Evolutionary conservation across 2,329 filamentous ascomycete species (phyloP), one percentile per base, ranked within the genome.

Genomic region (Ophiosphaerella herpotricha): DNA sequence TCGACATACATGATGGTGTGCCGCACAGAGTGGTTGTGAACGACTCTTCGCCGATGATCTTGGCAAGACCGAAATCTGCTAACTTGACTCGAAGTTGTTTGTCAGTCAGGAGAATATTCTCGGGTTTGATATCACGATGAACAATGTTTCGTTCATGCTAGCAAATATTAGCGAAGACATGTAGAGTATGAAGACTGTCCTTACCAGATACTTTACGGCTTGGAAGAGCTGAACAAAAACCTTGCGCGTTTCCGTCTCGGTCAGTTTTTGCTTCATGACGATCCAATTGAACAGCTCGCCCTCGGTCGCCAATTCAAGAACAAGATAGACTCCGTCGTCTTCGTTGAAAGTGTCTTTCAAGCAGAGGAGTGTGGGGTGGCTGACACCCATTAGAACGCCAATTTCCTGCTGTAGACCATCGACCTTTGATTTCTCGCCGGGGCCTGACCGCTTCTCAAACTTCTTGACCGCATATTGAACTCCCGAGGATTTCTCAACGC

Each of bases 91-190:
- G 86, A 24, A 97, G 77, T 31, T 94, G 82, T 66, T 90, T 91
- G 74, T 97, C 91, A 5, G 88, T 85, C 32, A 99, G 78, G 7
- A 99, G 77, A 31, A 99, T 97, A 66, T 97, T 97, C 70, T 97
- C 93, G 0, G 92, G 93, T 74, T 97, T 97, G 75, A 99, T 97
- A 64, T 99, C 94, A 50, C 94, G 88, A 72, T 99, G 94, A 5
- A 97, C 92, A 71, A 99, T 96, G 64, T 94, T 95, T 55, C 94
- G 89, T 54, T 97, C 94, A 71, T 99, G 94, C 93, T 97, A 54
- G 31, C 50, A 32, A 14, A 7, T 31, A 37, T 78, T 42, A 78
- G 70, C 39, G 39, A 16, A 9, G 11, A 35, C 33, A 14, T 29
- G 7, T 11, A 23, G 14, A 34, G 6, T 11, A 24, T 13, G 1